Base-by-base conservation (phyloP, 2,329 filamentous ascomycete species). In the Mollisia scopiformis region DNA sequence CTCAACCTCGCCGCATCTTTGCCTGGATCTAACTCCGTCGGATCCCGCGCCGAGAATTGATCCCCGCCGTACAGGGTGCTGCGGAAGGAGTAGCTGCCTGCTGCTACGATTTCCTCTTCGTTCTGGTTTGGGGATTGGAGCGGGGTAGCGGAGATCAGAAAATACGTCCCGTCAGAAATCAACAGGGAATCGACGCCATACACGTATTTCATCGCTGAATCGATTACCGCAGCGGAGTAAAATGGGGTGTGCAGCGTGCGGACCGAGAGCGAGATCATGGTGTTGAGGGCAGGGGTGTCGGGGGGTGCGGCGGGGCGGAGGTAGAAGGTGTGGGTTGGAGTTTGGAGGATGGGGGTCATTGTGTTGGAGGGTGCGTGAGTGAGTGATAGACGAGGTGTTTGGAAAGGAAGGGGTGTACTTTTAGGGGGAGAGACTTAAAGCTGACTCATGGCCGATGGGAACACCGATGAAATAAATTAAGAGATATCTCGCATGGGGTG, bases 181-280 rank as follows among this genome's bases (percentile, higher is more conserved):
- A 66, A 41, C n/a, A 47, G 50, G 13, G 62, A 63, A 37, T 66
- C 63, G 27, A 63, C 57, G 3, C 61, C 62, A 33, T 66, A 67
- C 13, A 67, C 52, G 11, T 54, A 55, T 55, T 61, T 58, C 1
- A 67, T 53, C 13, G 63, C 59, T 2, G 52, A 43, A 19, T 49
- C 49, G 28, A 67, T 67, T 28, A 64, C 53, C 10, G 35, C 47
- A 4, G 51, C 51, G 0, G 57, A 62, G 52, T 66, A 67, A 41
- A 58, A 47, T 14, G 33, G 30, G 14, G 43, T 31, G 52, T 67
- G 65, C 6, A 66, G 58, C 16, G 51, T 57, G 13, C 58, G 55
- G 21, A 67, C 62, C 19, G 65, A 66, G 21, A 55, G 33, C 25
- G 63, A 51, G 23, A 67, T 66, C 2, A 67, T 54, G 10, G 54